Conservation (phyloP, 164 flowering plant genomes). For the Umbilicus rupestris region DNA sequence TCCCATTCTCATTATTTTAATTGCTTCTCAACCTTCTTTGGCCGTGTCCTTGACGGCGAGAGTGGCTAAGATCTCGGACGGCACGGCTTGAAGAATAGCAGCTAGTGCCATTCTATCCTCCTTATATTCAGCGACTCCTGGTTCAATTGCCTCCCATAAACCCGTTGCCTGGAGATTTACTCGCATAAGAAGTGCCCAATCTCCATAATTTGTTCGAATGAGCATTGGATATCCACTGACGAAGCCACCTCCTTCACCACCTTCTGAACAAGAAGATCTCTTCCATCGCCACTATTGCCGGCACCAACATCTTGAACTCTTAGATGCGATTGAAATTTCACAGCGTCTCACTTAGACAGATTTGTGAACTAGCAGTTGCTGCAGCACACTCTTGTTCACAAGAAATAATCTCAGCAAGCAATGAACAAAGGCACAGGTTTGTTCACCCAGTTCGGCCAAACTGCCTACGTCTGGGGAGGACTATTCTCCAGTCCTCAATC, state of each 20-base stretch:
- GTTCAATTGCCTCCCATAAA: neutral
- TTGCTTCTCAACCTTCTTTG: neutral
- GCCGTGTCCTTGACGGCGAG: neutral
- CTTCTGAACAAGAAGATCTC: neutral
- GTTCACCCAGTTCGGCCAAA: no score
- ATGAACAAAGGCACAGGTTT: no score
- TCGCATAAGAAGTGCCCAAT: conserved; percentile 2
- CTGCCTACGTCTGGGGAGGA: no score
- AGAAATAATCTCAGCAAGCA: no score
- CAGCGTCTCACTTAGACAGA: no score
- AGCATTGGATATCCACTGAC: neutral
- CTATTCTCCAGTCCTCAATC: no score
- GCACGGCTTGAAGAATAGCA: neutral
- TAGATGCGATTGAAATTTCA: no score
- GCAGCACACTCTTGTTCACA: no score
- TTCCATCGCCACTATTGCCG: neutral
- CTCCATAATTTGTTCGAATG: neutral
- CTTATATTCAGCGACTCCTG: neutral
- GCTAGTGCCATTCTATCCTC: neutral
- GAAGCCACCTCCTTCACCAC: neutral
- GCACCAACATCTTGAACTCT: neutral
- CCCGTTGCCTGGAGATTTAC: neutral
- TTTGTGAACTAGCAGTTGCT: no score
- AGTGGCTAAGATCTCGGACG: neutral
- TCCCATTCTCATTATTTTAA: no score